These are phyloP conservation scores for Balakata baccata DNA, from an alignment of 345 rosid species.

Conservation along the genomic window DNA sequence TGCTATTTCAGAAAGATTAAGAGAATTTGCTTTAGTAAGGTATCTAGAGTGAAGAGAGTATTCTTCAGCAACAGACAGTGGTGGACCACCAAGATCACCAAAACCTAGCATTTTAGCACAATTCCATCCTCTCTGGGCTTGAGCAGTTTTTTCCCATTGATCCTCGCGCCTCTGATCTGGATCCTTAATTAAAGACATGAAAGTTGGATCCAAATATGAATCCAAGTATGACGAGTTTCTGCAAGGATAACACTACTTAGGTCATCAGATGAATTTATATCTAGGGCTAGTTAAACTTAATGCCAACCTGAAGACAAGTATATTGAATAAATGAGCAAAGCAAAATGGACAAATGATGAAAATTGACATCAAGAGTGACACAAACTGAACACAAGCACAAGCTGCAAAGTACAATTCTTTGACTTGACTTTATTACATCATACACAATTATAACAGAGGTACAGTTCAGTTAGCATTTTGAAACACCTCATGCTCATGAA, in stretches of 20 bases:
- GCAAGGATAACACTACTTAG: conserved; percentile 28
- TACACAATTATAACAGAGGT: not conserved
- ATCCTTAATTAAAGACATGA: conserved; percentile 93
- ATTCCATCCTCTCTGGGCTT: conserved; percentile 72
- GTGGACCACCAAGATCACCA: conserved; percentile 84
- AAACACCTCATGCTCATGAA: not conserved
- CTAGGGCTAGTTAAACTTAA: not conserved
- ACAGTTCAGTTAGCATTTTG: not conserved
- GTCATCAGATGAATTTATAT: conserved; percentile 1
- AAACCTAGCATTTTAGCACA: conserved; percentile 88
- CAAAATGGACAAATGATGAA: not conserved
- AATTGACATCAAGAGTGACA: not conserved
- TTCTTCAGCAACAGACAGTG: conserved; percentile 84
- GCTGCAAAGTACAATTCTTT: not conserved
- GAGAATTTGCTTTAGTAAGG: conserved; percentile 90
- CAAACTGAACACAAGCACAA: no score
- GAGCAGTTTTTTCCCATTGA: conserved; percentile 96
- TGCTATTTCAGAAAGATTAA: conserved; percentile 89
- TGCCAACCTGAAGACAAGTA: not conserved
- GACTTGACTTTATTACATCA: not conserved
- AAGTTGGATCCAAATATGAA: conserved; percentile 91
- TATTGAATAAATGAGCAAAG: not conserved
- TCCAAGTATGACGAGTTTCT: conserved; percentile 82
- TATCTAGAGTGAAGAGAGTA: conserved; percentile 93
- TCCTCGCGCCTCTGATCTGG: conserved; percentile 90